These are phyloP conservation scores for Heterobasidion irregulare DNA, from an alignment of 1,284 basidiomycete species.

Conservation along the genomic window DNA sequence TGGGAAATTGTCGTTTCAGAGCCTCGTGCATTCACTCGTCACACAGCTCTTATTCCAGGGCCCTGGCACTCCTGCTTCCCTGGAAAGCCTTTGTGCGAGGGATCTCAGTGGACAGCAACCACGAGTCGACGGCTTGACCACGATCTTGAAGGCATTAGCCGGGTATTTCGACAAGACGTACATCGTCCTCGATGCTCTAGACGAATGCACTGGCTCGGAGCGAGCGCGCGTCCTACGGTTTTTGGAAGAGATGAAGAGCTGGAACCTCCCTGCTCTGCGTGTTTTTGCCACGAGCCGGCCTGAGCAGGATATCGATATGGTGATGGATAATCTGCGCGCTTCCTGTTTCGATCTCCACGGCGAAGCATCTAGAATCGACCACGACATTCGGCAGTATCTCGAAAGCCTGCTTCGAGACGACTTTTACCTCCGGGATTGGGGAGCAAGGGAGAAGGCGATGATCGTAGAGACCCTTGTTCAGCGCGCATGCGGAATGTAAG, in stretches of 20 bases:
- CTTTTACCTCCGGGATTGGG: background rate
- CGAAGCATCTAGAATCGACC: background rate
- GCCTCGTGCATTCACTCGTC: background rate
- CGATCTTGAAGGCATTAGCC: background rate
- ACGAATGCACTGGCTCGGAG: conserved; percentile 4
- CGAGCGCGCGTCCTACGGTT: background rate
- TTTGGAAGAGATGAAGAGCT: background rate
- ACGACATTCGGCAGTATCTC: background rate
- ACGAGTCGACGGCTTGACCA: background rate
- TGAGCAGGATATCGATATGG: background rate
- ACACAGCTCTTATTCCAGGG: conserved; percentile 1
- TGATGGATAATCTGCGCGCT: background rate
- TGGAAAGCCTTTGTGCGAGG: background rate
- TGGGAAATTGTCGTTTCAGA: background rate
- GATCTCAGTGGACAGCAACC: background rate
- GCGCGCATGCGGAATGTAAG: background rate
- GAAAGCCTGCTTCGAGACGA: background rate
- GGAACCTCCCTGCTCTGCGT: background rate
- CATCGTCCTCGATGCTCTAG: conserved; percentile 2
- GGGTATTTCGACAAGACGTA: background rate
- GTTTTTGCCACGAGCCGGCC: background rate
- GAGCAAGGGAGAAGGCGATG: background rate
- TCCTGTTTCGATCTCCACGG: no score
- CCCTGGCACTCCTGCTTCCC: background rate
- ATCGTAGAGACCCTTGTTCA: background rate